These are phyloP conservation scores for Orbilia blumenaviensis DNA, from an alignment of 2,329 filamentous ascomycete genomes.

Conservation along the genomic window DNA sequence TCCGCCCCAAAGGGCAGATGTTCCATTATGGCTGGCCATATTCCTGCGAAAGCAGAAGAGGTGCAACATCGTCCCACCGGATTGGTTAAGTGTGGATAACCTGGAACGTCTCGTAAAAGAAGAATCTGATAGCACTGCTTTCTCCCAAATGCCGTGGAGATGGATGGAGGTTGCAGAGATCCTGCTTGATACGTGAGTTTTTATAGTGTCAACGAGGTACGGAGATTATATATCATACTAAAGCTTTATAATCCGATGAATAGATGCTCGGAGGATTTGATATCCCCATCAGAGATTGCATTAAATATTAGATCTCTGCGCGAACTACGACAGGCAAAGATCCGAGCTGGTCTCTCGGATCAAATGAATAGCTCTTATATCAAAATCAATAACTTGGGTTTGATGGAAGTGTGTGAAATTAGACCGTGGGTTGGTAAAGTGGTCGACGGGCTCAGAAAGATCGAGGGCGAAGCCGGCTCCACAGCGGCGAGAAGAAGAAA, in stretches of 20 bases:
- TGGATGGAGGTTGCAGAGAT: slow-evolving; percentile 93
- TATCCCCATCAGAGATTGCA: slow-evolving; percentile 38
- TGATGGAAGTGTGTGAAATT: slow-evolving; percentile 90
- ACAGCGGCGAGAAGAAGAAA: slow-evolving; percentile 32
- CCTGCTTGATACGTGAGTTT: slow-evolving; percentile 73
- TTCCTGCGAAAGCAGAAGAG: slow-evolving; percentile 93
- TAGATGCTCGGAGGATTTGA: slow-evolving; percentile 46
- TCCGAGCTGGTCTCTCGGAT: slow-evolving; percentile 76
- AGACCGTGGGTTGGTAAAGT: slow-evolving; percentile 84
- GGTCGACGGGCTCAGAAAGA: slow-evolving; percentile 84
- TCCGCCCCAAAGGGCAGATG: slow-evolving; percentile 78
- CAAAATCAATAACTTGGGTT: slow-evolving; percentile 78
- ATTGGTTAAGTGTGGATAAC: slow-evolving; percentile 83
- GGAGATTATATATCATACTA: neutral
- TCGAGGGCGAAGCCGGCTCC: slow-evolving; percentile 67
- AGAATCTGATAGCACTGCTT: slow-evolving; percentile 78
- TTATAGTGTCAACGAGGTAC: slow-evolving; percentile 60
- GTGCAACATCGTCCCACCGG: slow-evolving; percentile 88
- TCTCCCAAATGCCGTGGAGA: slow-evolving; percentile 88
- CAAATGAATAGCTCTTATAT: slow-evolving; percentile 61
- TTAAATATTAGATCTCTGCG: slow-evolving; percentile 72
- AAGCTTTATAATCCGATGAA: slow-evolving; percentile 74
- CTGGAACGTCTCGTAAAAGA: slow-evolving; percentile 80
- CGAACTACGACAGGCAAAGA: slow-evolving; percentile 89
- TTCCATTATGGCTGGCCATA: slow-evolving; percentile 94